Evolutionary conservation across 768 basidiomycete genomes (phyloP), one percentile per base, ranked within the genome.

Genomic region (Antrodiella citrinella): DNA sequence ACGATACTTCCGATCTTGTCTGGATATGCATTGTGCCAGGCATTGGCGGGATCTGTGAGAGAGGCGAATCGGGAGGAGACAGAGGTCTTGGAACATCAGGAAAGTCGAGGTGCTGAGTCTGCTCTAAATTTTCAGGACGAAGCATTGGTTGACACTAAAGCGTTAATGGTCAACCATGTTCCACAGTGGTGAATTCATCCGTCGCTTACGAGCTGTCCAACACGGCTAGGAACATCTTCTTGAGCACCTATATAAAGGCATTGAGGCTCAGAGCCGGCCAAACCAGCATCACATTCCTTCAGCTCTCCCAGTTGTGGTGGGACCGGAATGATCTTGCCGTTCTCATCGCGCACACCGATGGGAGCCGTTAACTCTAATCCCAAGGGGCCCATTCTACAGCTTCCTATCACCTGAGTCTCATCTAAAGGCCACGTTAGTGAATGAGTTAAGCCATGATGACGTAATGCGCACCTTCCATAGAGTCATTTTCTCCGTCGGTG

Each of bases 401-500:
- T 25, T 2, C 45, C 51, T 21, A 50, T 22, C 3, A 43, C 23
- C 21, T 52, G 51, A 30, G 39, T 49, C 19, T 41, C 50, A 18
- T 20, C n/a, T n/a, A 22, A 25, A 43, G 4, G 18, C 44, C 48
- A 42, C 10, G 21, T n/a, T 9, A 26, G 15, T 25, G 35, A 38
- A 38, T 18, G 41, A 43, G 41, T n/a, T 50, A 20, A 40, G 56
- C 40, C 46, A 47, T 18, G 41, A 18, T 9, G 19, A 43, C 30
- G 21, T 43, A 18, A 38, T 18, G n/a, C n/a, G 41, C n/a, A 43
- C 21, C 41, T 38, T 63, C 63, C n/a, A n/a, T n/a, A 35, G 49
- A 54, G 56, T 82, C 80, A 21, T 76, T 76, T 46, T 85, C 82
- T 7, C 79, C 79, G 10, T 78, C 73, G 4, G 78, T 81, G 59